Base-by-base conservation (phyloP, 2,329 filamentous ascomycete species). In the Mariannaea sp. region DNA sequence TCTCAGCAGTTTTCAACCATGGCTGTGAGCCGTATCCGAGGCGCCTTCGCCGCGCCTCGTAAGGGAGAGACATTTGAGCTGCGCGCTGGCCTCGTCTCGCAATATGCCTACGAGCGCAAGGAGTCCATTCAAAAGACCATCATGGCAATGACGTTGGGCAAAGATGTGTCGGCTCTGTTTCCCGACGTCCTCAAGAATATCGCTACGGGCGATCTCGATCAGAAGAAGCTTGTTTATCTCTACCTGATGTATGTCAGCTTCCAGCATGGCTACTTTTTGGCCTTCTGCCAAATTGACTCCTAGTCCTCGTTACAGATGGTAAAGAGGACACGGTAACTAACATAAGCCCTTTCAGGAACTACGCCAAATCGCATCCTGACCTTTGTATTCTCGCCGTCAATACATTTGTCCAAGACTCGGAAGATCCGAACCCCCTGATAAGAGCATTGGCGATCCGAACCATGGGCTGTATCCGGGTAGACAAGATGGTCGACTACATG, bases 401-500 rank as follows among this genome's bases (percentile, higher is more conserved):
- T 72, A 99, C 94, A 12, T 99, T 99, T 69, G 94, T 97, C 5
- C 94, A 99, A 81, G 94, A 99, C 73, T 94, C 94, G 13, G 94
- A 99, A 83, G 94, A 99, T 68, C 94, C 94, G 36, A 99, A 99
- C 69, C 94, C 94, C 12, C 83, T 99, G 19, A 91, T 99, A 68
- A 83, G 94, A 79, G 94, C 94, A 44, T 82, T 99, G 45, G 94
- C 94, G 49, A 96, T 99, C 72, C 85, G 94, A 66, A 99, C 94
- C 27, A 99, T 99, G 94, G 94, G 94, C 33, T 97, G 94, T 70
- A 97, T 99, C 67, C 82, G 94, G 51, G 94, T 99, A 50, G 94
- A 97, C 65, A 99, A 99, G 75, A 99, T 99, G 91, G 91, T 97
- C 61, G 94, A 99, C 71, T 99, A 99, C 73, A 97, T 99, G 93